A percentile compares a stretch with the other conserved stretches of the same genome.
phyloP scores from a whole-genome alignment of 1,139 yeast genomes.

The Candida neerlandica region DNA sequence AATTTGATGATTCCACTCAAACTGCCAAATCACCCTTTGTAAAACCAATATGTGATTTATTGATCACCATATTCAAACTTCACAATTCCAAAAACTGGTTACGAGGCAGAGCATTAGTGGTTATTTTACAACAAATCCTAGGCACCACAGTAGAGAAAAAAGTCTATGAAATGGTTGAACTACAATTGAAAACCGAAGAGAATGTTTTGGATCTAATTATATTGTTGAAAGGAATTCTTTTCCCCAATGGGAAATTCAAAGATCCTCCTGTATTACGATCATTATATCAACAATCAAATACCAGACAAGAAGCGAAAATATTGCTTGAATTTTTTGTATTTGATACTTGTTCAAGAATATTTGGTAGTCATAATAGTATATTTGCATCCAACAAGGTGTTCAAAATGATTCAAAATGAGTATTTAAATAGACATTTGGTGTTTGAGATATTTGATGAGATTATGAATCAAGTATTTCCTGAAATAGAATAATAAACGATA shows the following conservation, averaged over 20 bases:
- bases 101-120: slow-evolving; percentile 79
- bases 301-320: slow-evolving; percentile 60
- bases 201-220: slow-evolving; percentile 49
- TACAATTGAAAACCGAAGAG: slow-evolving; percentile 46
- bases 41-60: slow-evolving; percentile 79
- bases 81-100: slow-evolving; percentile 74
- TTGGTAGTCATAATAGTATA: slow-evolving; percentile 67
- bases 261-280: slow-evolving; percentile 50
- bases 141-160: slow-evolving; percentile 89
- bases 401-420: slow-evolving; percentile 73
- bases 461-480: slow-evolving; percentile 31
- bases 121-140: slow-evolving; percentile 79
- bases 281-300: slow-evolving; percentile 50
- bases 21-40: slow-evolving; percentile 47
- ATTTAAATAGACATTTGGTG: slow-evolving; percentile 64
- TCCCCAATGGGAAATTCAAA: slow-evolving; percentile 65
- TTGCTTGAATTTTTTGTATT: slow-evolving; percentile 59
- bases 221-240: slow-evolving; percentile 50
- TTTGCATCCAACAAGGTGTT: slow-evolving; percentile 65
- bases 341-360: slow-evolving; percentile 72
- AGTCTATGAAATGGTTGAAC: slow-evolving; percentile 44
- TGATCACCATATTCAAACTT: slow-evolving; percentile 70
- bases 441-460: slow-evolving; percentile 49
- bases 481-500: slow-evolving; percentile 12
- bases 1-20: slow-evolving; percentile 30